Base-by-base conservation (phyloP, 768 basidiomycete species). In the Tricholoma flavovirens region DNA sequence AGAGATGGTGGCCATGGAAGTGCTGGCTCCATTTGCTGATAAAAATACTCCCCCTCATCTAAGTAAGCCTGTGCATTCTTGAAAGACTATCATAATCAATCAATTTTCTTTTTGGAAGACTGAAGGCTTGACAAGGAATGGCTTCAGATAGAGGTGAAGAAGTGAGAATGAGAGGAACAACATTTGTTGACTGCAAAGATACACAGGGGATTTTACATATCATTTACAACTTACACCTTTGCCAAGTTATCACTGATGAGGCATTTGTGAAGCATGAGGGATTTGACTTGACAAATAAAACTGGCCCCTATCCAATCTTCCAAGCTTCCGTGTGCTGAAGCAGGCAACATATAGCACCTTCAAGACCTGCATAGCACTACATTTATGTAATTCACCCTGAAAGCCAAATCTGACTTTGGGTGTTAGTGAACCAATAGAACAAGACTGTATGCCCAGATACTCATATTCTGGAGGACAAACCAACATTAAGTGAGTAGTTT, bases 231-330 rank as follows among this genome's bases (percentile, higher is more conserved):
- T 52, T 40, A 58, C 53, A 40, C 53, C 49, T 52, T 54, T 48
- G 49, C 2, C 54, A 88, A 86, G 86, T 97, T 67, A 98, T 99
- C 69, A 98, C 97, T 2, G 94, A 98, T 65, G 89, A 97, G 26
- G 94, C 94, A 9, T 99, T 98, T 69, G 68, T 82, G n/a, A 82
- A 80, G 32, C 95, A 99, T 68, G 92, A 98, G 78, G 97, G 97
- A 56, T 99, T 99, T 67, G 97, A 98, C 68, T 78, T 99, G 97
- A 99, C 61, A 97, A 99, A 69, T 93, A 93, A 73, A 94, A 95
- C 67, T 93, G 96, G 82, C 95, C 96, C 15, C 83, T 90, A 6
- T 93, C 97, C 0, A 93, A 98, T 0, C 75, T 98, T 15, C 91
- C 93, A 1, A 90, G 86, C 59, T 98, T 97, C 84, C 89, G 97